Percentiles rank a stretch among this genome's conserved stretches.
These are phyloP conservation scores for Eragrostis curvula DNA, from an alignment of 176 grass and related monocot species.

Conservation along the genomic window DNA sequence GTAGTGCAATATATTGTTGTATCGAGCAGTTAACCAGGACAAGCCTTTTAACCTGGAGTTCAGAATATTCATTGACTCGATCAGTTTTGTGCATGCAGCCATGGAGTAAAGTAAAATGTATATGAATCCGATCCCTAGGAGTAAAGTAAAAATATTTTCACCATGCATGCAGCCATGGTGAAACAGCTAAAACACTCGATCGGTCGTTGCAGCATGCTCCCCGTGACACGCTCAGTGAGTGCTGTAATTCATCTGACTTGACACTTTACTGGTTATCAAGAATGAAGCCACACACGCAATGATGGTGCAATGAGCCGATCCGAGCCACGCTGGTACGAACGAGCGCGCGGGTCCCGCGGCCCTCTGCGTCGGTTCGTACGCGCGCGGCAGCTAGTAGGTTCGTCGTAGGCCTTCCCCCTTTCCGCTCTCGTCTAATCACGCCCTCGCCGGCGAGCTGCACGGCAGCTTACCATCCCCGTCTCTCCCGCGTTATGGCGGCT, in stretches of 20 bases:
- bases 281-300: slow-evolving; percentile 27
- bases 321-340: slow-evolving; percentile 35
- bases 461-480: slow-evolving; percentile 16
- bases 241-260: not conserved
- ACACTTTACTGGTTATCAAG: not conserved
- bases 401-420: not conserved
- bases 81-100: not conserved
- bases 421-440: slow-evolving; percentile 33
- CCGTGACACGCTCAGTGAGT: not conserved
- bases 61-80: too few relatives aligned
- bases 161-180: too few relatives aligned
- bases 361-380: slow-evolving; percentile 35
- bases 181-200: too few relatives aligned
- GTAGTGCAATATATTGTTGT: not conserved
- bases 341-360: not conserved
- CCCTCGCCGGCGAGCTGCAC: not conserved
- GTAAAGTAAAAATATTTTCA: too few relatives aligned
- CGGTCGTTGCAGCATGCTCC: too few relatives aligned
- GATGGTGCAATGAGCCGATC: slow-evolving; percentile 45
- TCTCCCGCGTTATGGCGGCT: not conserved
- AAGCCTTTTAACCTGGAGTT: not conserved
- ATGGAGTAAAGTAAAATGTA: too few relatives aligned
- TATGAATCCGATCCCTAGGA: too few relatives aligned
- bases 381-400: not conserved
- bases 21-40: not conserved